These are phyloP conservation scores for Bjerkandera adusta DNA, from an alignment of 1,284 basidiomycete genomes.

Conservation along the genomic window DNA sequence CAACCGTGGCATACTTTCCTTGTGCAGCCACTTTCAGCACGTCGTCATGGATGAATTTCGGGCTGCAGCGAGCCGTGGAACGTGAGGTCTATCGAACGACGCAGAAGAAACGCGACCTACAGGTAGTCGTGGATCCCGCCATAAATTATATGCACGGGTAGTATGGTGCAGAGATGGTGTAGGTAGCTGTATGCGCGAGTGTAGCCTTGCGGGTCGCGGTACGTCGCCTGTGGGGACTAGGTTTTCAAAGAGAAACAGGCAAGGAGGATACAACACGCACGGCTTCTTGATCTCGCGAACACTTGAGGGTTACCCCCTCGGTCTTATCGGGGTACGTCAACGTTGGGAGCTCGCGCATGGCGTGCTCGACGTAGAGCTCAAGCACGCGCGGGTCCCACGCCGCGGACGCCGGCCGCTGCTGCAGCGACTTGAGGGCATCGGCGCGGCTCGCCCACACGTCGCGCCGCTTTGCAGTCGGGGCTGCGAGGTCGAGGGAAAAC, in stretches of 20 bases:
- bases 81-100: background rate
- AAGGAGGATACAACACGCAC: conserved; percentile 18
- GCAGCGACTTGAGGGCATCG: conserved; percentile 40
- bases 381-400: conserved; percentile 50
- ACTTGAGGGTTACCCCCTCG: conserved; percentile 50
- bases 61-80: conserved; percentile 27
- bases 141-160: conserved; percentile 49
- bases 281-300: conserved; percentile 41
- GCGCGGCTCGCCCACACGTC: conserved; percentile 48
- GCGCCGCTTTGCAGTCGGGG: conserved; percentile 32
- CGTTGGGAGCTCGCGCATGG: conserved; percentile 44
- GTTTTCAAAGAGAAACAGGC: too few species aligned
- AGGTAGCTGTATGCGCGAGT: conserved; percentile 38
- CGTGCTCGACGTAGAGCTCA: conserved; percentile 40
- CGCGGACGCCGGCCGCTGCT: conserved; percentile 37
- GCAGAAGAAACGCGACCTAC: conserved; percentile 28
- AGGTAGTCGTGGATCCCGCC: conserved; percentile 45
- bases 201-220: too few species aligned
- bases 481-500: conserved; percentile 9
- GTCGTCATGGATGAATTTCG: conserved; percentile 36
- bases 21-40: conserved; percentile 34
- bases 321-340: conserved; percentile 40
- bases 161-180: conserved; percentile 30
- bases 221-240: too few species aligned
- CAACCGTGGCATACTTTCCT: conserved; percentile 36